Conservation (phyloP, 495 filamentous ascomycete genomes). For the Hypomontagnella monticulosa region DNA sequence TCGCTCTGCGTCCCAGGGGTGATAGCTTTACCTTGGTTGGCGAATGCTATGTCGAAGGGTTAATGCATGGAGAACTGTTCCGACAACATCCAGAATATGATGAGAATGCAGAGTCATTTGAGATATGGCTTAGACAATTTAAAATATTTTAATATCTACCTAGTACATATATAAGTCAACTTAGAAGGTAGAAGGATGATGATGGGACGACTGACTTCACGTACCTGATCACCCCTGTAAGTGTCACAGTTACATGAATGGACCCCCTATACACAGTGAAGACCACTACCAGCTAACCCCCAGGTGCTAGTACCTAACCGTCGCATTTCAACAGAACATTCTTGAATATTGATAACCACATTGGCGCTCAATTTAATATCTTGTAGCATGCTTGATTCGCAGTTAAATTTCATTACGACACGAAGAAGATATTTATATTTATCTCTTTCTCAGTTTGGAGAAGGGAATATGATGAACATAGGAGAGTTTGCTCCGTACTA, state of each 20-base stretch:
- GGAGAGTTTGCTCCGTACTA: constrained; percentile 8
- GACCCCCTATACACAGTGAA: no score
- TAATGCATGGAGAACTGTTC: constrained; percentile 25
- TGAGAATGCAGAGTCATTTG: not conserved
- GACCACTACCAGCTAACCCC: no score
- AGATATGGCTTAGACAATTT: not conserved
- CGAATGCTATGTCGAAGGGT: constrained; percentile 28
- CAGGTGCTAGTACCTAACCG: no score
- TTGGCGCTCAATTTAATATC: no score
- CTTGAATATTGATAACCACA: no score
- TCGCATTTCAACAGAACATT: no score
- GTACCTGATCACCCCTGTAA: no score
- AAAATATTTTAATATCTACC: not conserved
- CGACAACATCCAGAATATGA: not conserved
- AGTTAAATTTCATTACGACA: not conserved
- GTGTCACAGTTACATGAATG: no score
- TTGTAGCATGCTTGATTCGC: no score
- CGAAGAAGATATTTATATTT: not conserved
- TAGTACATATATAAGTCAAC: not conserved
- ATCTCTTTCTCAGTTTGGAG: not conserved
- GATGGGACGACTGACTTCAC: no score
- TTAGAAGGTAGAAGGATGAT: no score
- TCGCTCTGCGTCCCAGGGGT: constrained; percentile 17
- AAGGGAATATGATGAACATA: constrained; percentile 6
- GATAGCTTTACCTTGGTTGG: constrained; percentile 20